phyloP scores from a whole-genome alignment of 1,284 basidiomycete genomes.

The Inonotus obliquus region DNA sequence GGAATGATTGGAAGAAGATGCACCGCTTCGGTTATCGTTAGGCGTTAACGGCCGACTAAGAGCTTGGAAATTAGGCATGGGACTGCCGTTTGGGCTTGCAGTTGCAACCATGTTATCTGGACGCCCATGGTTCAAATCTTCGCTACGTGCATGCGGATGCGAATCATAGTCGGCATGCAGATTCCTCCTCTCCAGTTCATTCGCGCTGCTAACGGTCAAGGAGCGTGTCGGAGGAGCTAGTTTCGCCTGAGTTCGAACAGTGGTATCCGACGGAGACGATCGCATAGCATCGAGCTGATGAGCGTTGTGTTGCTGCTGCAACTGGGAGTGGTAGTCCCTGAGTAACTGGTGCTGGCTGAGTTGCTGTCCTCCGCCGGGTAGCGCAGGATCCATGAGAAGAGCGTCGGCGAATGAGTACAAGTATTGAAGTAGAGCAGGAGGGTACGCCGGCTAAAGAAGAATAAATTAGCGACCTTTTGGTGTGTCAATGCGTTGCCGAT shows the following conservation, averaged over 20 bases:
- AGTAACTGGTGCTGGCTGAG: slow-evolving; percentile 1
- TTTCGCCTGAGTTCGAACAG: background rate
- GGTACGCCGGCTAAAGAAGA: slow-evolving; percentile 4
- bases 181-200: slow-evolving; percentile 50
- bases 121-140: slow-evolving; percentile 58
- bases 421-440: background rate
- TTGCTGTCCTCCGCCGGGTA: background rate
- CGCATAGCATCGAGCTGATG: slow-evolving; percentile 16
- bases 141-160: slow-evolving; percentile 51
- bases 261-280: slow-evolving; percentile 6
- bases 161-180: slow-evolving; percentile 33
- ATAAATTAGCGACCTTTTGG: slow-evolving; percentile 8
- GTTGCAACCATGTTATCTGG: slow-evolving; percentile 6
- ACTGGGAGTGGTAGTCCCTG: slow-evolving; percentile 5
- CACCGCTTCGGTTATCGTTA: slow-evolving; percentile 16
- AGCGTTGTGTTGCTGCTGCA: slow-evolving; percentile 8
- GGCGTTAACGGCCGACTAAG: slow-evolving; percentile 17
- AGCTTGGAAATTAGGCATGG: slow-evolving; percentile 45
- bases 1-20: slow-evolving; percentile 19
- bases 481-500: slow-evolving; percentile 14
- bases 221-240: slow-evolving; percentile 52
- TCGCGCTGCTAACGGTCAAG: slow-evolving; percentile 48
- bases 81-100: slow-evolving; percentile 26
- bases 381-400: slow-evolving; percentile 6
- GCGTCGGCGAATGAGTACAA: background rate